A percentile compares a stretch with the other conserved stretches of the same genome.
Evolutionary conservation across 306 rosid genomes (phyloP).

Genomic region (Alnus rubra): DNA sequence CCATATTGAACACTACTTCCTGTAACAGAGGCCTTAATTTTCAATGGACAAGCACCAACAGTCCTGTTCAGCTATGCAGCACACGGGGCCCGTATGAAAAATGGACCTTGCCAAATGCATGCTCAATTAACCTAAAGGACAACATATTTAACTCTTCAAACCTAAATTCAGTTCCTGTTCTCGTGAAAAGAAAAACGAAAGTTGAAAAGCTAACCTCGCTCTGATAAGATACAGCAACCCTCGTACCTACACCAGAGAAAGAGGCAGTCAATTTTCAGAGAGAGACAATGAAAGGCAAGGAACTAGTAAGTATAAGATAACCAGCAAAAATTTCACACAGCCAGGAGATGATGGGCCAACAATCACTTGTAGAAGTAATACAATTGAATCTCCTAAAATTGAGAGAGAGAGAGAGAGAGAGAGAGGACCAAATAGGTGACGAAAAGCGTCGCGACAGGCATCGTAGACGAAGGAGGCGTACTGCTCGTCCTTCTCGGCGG

Average conservation of each 20-base stretch:
- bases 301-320: not conserved
- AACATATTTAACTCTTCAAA: not conserved
- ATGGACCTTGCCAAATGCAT: no score
- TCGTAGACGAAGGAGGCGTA: slow-evolving; percentile 93
- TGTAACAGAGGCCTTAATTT: no score
- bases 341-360: not conserved
- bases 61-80: no score
- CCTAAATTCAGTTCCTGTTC: not conserved
- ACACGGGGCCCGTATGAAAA: no score
- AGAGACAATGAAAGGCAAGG: not conserved
- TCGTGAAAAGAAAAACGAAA: not conserved
- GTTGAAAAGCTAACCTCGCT: slow-evolving; percentile 59
- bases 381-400: not conserved
- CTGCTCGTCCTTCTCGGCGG: slow-evolving; percentile 96
- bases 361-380: not conserved
- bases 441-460: slow-evolving; percentile 96
- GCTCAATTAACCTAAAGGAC: not conserved
- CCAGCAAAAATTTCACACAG: not conserved
- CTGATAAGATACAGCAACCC: slow-evolving; percentile 62
- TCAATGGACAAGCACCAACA: no score
- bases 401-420: not conserved
- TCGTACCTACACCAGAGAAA: slow-evolving; percentile 48
- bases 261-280: not conserved
- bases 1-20: not conserved
- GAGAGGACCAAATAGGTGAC: slow-evolving; percentile 81